Conservation (phyloP, 2,329 filamentous ascomycete species). For the Alternaria solani region DNA sequence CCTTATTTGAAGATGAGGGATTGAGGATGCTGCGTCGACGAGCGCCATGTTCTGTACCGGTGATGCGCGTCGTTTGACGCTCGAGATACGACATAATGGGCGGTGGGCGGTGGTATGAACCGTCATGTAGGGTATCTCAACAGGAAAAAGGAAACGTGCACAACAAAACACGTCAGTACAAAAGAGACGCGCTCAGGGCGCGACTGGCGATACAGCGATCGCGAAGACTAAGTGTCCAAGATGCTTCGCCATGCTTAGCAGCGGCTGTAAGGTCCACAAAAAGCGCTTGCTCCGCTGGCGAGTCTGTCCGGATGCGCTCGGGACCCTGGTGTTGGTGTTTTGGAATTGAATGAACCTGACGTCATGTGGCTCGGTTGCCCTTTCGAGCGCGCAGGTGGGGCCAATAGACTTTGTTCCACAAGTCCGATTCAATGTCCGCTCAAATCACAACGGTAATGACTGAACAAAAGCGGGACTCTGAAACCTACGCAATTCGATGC, state of each 20-base stretch:
- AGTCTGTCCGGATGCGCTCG: constrained; percentile 11
- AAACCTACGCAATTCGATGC: neutral
- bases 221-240: neutral
- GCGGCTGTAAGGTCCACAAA: neutral
- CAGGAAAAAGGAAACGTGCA: constrained; percentile 8
- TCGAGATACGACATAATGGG: constrained; percentile 38
- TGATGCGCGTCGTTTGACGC: constrained; percentile 41
- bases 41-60: constrained; percentile 29
- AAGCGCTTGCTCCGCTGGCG: constrained; percentile 1
- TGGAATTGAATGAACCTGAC: constrained; percentile 5
- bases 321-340: constrained; percentile 13
- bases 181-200: constrained; percentile 3
- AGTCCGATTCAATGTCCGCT: neutral
- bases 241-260: constrained; percentile 24
- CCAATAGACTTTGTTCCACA: neutral
- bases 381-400: constrained; percentile 2
- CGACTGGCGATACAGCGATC: neutral
- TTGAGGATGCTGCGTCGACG: constrained; percentile 29
- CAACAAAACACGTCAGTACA: neutral
- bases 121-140: constrained; percentile 6
- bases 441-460: neutral
- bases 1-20: constrained; percentile 31
- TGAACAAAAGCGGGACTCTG: neutral
- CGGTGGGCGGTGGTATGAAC: neutral
- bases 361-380: constrained; percentile 11